Conservation (phyloP, 129 eudicot species). For the Helianthus annuus region DNA sequence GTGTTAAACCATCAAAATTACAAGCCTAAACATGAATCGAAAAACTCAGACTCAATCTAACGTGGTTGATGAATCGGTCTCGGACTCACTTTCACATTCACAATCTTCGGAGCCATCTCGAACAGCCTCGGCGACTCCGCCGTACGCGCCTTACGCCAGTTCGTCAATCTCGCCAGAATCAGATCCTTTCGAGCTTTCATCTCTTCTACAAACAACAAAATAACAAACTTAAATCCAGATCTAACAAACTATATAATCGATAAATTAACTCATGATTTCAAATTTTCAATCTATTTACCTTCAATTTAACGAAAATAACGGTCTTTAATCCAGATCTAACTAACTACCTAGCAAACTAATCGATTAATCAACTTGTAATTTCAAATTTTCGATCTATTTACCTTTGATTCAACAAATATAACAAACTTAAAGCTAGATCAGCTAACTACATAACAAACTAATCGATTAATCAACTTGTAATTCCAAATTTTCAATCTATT, state of each 20-base stretch:
- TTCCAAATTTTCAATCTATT: background rate
- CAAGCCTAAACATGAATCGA: no score
- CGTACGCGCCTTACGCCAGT: constrained; percentile 63
- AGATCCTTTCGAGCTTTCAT: constrained; percentile 47
- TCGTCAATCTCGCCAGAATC: constrained; percentile 55
- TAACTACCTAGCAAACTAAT: background rate
- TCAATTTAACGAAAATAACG: constrained; percentile 23
- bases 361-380: background rate
- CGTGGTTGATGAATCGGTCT: constrained; percentile 86
- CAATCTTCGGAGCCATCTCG: constrained; percentile 85
- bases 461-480: background rate
- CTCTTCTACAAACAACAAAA: constrained; percentile 27
- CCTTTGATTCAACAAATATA: no score
- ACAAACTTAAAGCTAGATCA: background rate
- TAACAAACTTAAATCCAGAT: background rate
- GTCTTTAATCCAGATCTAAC: constrained; percentile 12
- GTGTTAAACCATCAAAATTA: background rate
- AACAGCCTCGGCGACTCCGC: constrained; percentile 44
- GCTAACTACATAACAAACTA: background rate
- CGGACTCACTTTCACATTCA: constrained; percentile 68
- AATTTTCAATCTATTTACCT: constrained; percentile 31
- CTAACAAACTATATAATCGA: background rate
- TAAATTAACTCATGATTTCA: background rate
- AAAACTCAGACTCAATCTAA: constrained; percentile 31
- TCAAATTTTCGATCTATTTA: background rate